Evolutionary conservation across 345 rosid species (phyloP).

Genomic region (Cardiospermum halicacabum): DNA sequence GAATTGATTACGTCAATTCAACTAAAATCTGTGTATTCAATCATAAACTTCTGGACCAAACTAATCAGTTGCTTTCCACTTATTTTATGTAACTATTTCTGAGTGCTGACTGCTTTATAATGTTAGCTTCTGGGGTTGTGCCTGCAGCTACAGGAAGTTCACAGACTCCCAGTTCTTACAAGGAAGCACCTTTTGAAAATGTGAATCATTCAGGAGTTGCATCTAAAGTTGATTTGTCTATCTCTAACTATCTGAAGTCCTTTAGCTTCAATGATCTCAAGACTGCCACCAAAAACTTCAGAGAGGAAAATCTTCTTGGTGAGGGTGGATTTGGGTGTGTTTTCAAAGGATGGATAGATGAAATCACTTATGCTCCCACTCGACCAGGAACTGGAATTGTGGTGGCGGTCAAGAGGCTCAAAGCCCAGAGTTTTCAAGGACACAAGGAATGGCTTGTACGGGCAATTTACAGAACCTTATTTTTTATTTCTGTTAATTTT

Average conservation of each 20-base stretch:
- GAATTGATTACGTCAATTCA: too few relatives aligned
- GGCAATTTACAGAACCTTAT: background rate
- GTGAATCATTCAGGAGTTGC: constrained; percentile 15
- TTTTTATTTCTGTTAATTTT: constrained; percentile 3
- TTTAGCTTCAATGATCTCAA: constrained; percentile 50
- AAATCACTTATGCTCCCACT: constrained; percentile 45
- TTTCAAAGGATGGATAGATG: constrained; percentile 66
- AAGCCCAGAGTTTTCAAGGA: constrained; percentile 64
- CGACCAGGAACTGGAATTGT: constrained; percentile 50
- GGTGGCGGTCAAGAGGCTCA: constrained; percentile 63
- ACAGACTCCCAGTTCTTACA: constrained; percentile 17
- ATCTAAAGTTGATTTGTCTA: constrained; percentile 22
- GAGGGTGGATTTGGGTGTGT: constrained; percentile 75
- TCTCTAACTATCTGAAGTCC: constrained; percentile 38
- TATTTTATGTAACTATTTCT: background rate
- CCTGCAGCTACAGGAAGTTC: constrained; percentile 21
- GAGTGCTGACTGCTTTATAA: background rate
- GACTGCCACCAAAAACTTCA: constrained; percentile 55
- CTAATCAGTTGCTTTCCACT: background rate
- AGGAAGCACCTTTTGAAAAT: constrained; percentile 17
- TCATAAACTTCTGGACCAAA: background rate
- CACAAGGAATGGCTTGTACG: constrained; percentile 81
- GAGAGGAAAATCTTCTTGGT: constrained; percentile 48
- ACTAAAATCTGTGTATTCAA: too few relatives aligned
- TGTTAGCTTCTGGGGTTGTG: background rate